Evolutionary conservation across 2,329 filamentous ascomycete species (phyloP).

Genomic region (Botrytis fabae): DNA sequence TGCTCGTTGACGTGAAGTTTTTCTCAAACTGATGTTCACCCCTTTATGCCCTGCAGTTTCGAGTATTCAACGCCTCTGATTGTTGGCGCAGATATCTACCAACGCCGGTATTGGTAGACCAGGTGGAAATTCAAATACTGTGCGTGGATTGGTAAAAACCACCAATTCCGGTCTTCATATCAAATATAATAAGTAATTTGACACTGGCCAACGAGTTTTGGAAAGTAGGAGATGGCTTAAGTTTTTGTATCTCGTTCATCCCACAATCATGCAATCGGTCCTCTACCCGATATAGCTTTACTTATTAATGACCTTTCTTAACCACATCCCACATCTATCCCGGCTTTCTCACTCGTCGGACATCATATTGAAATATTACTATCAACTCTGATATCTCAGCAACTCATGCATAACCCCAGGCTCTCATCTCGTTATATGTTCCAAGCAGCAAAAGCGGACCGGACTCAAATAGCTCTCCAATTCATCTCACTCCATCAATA

Average conservation of each 20-base stretch:
- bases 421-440: neutral
- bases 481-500: neutral
- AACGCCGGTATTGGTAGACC: neutral
- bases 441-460: neutral
- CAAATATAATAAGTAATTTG: neutral
- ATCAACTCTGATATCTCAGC: neutral
- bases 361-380: neutral
- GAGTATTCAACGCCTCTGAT: neutral
- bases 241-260: neutral
- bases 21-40: neutral
- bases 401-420: neutral
- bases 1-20: neutral
- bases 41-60: neutral
- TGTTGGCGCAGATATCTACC: neutral
- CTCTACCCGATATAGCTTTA: too few species aligned
- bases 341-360: rapidly evolving
- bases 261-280: too few species aligned
- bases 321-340: neutral
- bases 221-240: neutral
- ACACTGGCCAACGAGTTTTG: neutral
- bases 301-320: too few species aligned
- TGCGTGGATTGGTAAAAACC: neutral
- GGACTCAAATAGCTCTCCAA: neutral
- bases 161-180: neutral
- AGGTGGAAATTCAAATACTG: rapidly evolving